phyloP scores from a whole-genome alignment of 768 basidiomycete genomes.

The Antrodiella citrinella region DNA sequence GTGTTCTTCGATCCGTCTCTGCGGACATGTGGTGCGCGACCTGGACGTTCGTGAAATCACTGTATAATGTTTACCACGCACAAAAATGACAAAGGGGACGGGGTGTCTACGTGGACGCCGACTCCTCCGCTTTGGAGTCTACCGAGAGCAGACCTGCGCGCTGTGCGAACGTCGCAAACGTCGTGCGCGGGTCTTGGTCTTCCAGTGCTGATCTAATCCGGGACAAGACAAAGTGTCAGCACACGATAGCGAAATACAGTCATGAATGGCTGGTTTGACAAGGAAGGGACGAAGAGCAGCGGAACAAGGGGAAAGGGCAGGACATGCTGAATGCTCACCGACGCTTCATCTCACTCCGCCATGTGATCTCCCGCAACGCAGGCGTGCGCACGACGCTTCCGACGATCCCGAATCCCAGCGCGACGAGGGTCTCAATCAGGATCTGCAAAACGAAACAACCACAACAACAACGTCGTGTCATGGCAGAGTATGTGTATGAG shows the following conservation, averaged over 20 bases:
- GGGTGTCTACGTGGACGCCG: too few relatives aligned
- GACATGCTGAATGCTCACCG: conserved; percentile 37
- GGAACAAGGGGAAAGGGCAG: not conserved
- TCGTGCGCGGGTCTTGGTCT: conserved; percentile 17
- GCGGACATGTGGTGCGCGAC: too few relatives aligned
- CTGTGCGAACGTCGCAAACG: conserved; percentile 18
- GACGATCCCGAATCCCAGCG: conserved; percentile 58
- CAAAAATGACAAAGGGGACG: too few relatives aligned
- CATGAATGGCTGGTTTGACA: too few relatives aligned
- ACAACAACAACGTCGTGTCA: not conserved
- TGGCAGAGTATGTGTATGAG: not conserved
- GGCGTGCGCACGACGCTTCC: conserved; percentile 69
- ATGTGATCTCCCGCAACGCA: conserved; percentile 70
- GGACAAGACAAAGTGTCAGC: not conserved
- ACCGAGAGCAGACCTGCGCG: conserved; percentile 15
- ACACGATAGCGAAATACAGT: too few relatives aligned
- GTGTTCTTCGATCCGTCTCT: too few relatives aligned
- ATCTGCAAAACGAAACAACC: conserved; percentile 35
- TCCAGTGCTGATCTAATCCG: conserved; percentile 13
- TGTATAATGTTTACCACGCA: too few relatives aligned
- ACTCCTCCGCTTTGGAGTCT: too few relatives aligned
- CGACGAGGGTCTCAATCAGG: conserved; percentile 54
- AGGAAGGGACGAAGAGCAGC: too few relatives aligned
- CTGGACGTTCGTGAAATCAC: too few relatives aligned
- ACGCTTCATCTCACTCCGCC: conserved; percentile 84